These are phyloP conservation scores for Zoysia matrella DNA, from an alignment of 202 grass and related monocot species.

Conservation along the genomic window DNA sequence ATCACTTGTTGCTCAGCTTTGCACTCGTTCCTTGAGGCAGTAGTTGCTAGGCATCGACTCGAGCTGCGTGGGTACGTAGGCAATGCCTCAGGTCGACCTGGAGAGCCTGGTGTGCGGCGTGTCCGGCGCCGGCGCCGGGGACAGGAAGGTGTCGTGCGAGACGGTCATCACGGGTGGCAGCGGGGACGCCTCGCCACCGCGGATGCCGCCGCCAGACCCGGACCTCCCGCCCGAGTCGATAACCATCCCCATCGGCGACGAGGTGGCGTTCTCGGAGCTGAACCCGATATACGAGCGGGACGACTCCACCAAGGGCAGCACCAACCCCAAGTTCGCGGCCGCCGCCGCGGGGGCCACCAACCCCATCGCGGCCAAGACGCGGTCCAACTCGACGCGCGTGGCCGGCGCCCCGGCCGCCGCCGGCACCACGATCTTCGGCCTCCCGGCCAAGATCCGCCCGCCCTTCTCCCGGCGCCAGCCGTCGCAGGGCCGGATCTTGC, in stretches of 20 bases:
- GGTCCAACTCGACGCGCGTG: slow-evolving; percentile 61
- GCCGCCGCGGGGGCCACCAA: slow-evolving; percentile 41
- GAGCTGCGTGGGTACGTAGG: background rate
- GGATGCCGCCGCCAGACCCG: slow-evolving; percentile 45
- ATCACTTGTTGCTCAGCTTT: background rate
- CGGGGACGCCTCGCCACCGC: slow-evolving; percentile 43
- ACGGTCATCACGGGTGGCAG: slow-evolving; percentile 49
- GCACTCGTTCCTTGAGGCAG: background rate
- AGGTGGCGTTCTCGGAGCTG: slow-evolving; percentile 64
- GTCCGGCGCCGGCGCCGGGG: slow-evolving; percentile 49
- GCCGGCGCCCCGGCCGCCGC: slow-evolving; percentile 42
- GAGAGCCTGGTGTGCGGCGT: slow-evolving; percentile 59
- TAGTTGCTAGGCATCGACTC: background rate
- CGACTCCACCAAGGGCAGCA: slow-evolving; percentile 82
- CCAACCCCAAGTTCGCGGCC: slow-evolving; percentile 74
- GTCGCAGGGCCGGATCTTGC: slow-evolving; percentile 59
- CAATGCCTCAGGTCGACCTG: slow-evolving; percentile 59
- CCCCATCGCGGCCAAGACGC: slow-evolving; percentile 50
- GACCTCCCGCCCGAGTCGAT: slow-evolving; percentile 83
- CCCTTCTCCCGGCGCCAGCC: slow-evolving; percentile 58
- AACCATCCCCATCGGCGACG: slow-evolving; percentile 65
- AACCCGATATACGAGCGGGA: slow-evolving; percentile 86
- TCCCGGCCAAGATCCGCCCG: slow-evolving; percentile 54
- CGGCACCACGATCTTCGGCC: slow-evolving; percentile 50
- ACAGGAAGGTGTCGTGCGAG: slow-evolving; percentile 76